Evolutionary conservation across 805 yeast genomes (phyloP), one percentile per base, ranked within the genome.

Genomic region (Kodamaea lidongshanica): DNA sequence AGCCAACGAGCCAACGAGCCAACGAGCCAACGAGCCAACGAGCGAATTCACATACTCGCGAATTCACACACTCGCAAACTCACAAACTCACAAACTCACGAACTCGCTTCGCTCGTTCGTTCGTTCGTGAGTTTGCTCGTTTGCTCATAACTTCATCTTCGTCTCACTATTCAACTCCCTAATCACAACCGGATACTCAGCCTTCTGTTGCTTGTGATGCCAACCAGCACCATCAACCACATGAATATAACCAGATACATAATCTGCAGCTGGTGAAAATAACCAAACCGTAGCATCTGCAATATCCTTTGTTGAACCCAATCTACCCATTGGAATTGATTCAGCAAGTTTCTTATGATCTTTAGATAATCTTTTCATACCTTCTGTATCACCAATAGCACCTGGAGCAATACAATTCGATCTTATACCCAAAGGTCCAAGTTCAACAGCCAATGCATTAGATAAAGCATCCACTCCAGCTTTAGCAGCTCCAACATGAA

Each of bases 221-320:
- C 96, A 87, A 35, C 73, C 67, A 2, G 79, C 97, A 30, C 96
- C 96, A 58, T 88, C 97, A 4, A 89, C 95, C 11, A 85, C 80
- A 21, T 74, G 67, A 10, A 78, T 63, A 4, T 86, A 73, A 10
- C 96, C 96, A 9, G 81, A 77, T 17, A 88, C 68, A 52, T 77
- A 88, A 4, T 62, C 44, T 5, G 88, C 86, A 4, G 95, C 95
- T 3, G 80, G 81, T 28, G 95, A 82, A 46, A 88, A 82, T 44
- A 89, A 61, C 51, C 63, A 88, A 1, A 83, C 83, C 0, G 96
- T 87, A 2, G 89, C 77, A 41, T 87, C 79, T 10, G 96, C 96
- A 47, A 88, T 83, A 51, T 89, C 96, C 32, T 54, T 59, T 7
- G 84, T 73, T 5, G 70, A 52, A 2, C 96, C 96, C 16, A 74